phyloP scores from a whole-genome alignment of 495 filamentous ascomycete species.

The Cercophora sp. region DNA sequence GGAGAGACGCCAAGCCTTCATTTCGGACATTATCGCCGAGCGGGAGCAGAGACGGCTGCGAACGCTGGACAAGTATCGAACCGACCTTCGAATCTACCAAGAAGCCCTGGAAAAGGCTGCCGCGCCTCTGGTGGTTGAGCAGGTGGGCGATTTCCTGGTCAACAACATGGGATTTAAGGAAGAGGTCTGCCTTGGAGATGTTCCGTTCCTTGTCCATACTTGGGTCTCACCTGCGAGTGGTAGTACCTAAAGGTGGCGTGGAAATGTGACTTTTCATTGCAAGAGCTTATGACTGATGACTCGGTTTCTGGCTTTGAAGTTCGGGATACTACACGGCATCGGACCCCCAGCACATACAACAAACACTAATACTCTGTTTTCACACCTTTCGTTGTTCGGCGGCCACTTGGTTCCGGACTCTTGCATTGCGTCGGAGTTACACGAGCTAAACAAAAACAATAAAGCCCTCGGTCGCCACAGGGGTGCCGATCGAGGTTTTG shows the following conservation, averaged over 20 bases:
- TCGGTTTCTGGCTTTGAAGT: conserved; percentile 18
- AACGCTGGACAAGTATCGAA: conserved; percentile 29
- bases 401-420: too few relatives aligned
- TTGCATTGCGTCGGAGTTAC: conserved; percentile 37
- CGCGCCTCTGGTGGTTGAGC: conserved; percentile 15
- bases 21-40: conserved; percentile 54
- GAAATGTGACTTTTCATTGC: too few relatives aligned
- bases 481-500: too few relatives aligned
- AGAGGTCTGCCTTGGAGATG: conserved; percentile 30
- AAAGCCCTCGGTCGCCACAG: too few relatives aligned
- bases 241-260: too few relatives aligned
- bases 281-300: conserved; percentile 16
- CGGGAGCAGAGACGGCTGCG: conserved; percentile 50
- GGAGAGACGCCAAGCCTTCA: conserved; percentile 38
- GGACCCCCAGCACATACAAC: background rate
- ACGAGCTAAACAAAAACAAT: conserved; percentile 29
- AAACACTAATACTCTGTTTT: conserved; percentile 14
- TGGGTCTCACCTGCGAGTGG: conserved; percentile 23
- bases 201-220: conserved; percentile 25
- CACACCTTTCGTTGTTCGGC: too few relatives aligned
- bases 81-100: conserved; percentile 19
- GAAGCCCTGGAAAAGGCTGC: conserved; percentile 16
- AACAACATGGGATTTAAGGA: conserved; percentile 44
- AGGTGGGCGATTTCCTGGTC: conserved; percentile 22
- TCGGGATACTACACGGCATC: too few relatives aligned